Conservation (phyloP, 1,284 basidiomycete species). For the Xerocomus nothofagi region DNA sequence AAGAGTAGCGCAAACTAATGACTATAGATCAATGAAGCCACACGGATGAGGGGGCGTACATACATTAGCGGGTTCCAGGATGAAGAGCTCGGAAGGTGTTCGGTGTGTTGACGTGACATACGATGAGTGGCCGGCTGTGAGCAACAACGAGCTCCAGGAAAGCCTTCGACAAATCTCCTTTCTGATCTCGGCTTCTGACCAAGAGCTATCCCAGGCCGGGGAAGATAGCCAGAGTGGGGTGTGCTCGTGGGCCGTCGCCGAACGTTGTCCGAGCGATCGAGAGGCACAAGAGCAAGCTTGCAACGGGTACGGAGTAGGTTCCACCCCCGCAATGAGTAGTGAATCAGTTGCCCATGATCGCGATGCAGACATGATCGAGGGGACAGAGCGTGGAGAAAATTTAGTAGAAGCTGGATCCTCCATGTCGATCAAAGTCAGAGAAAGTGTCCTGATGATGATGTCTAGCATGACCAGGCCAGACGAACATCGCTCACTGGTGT, state of each 20-base stretch:
- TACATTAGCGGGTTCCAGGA: constrained; percentile 68
- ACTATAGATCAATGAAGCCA: constrained; percentile 4
- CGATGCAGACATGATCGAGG: constrained; percentile 31
- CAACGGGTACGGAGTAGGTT: background rate
- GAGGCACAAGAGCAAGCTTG: constrained; percentile 52
- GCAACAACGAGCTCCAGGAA: constrained; percentile 66
- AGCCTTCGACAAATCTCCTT: constrained; percentile 72
- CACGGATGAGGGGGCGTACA: constrained; percentile 26
- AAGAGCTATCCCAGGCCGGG: constrained; percentile 59
- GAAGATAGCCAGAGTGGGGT: constrained; percentile 64
- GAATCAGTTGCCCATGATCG: constrained; percentile 10
- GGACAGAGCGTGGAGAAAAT: constrained; percentile 46
- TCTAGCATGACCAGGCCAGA: constrained; percentile 64
- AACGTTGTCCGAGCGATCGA: constrained; percentile 52
- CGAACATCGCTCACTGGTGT: constrained; percentile 51
- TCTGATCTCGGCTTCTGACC: constrained; percentile 60
- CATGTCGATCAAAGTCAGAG: constrained; percentile 50
- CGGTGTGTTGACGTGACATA: constrained; percentile 53
- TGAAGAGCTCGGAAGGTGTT: constrained; percentile 50
- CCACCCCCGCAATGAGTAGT: background rate
- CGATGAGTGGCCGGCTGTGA: constrained; percentile 61
- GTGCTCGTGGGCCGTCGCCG: constrained; percentile 48
- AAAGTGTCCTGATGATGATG: constrained; percentile 60
- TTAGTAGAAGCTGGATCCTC: constrained; percentile 42
- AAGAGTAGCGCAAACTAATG: constrained; percentile 65